Evolutionary conservation across 2,329 filamentous ascomycete species (phyloP).

Genomic region (Helotiales sp.): DNA sequence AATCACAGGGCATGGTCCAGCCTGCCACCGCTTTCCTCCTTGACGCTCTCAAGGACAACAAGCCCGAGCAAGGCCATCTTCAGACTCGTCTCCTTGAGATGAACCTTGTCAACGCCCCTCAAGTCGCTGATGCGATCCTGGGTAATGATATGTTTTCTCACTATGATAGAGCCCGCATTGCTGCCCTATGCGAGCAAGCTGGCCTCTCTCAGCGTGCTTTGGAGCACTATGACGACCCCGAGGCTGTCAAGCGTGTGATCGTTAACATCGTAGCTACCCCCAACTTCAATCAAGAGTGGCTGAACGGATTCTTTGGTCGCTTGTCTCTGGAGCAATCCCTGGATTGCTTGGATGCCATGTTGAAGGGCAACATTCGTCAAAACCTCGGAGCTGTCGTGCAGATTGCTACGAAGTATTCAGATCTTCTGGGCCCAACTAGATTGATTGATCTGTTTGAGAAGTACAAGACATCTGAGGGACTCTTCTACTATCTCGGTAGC

Average conservation of each 20-base stretch:
- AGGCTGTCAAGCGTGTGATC: conserved; percentile 86
- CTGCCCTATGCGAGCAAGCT: conserved; percentile 89
- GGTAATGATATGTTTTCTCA: conserved; percentile 99
- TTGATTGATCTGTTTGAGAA: conserved; percentile 96
- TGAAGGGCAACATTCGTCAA: conserved; percentile 94
- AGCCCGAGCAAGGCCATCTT: conserved; percentile 87
- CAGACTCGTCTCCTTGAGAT: conserved; percentile 97
- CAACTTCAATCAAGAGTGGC: conserved; percentile 88
- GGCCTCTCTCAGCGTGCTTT: conserved; percentile 85
- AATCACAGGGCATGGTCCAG: conserved; percentile 96
- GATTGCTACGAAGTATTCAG: conserved; percentile 96
- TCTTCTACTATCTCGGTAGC: conserved; percentile 97
- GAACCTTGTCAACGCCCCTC: conserved; percentile 95
- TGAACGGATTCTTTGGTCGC: conserved; percentile 90
- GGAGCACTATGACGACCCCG: conserved; percentile 92
- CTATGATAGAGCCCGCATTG: conserved; percentile 90
- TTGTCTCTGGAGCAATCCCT: conserved; percentile 94
- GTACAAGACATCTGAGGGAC: conserved; percentile 94
- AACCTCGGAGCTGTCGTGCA: conserved; percentile 95
- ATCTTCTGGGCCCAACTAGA: conserved; percentile 83
- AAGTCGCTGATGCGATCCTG: conserved; percentile 96
- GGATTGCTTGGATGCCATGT: conserved; percentile 94
- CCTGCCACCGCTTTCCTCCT: conserved; percentile 97
- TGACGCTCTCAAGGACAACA: conserved; percentile 93
- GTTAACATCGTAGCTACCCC: conserved; percentile 81